Evolutionary conservation across 306 rosid species (phyloP).

Genomic region (Sicyos edulis): DNA sequence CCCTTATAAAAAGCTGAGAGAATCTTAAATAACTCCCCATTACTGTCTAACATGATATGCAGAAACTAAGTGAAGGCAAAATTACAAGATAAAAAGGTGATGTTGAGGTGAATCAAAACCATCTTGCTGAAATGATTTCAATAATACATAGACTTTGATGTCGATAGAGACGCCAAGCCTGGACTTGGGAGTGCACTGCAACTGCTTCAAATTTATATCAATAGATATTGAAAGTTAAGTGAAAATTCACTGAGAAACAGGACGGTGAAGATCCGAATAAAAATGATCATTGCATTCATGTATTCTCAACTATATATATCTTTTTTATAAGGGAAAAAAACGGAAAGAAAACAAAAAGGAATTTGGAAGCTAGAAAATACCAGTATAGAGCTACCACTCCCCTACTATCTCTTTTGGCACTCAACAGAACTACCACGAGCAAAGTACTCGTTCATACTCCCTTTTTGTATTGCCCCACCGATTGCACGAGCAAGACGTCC

Average conservation of each 20-base stretch:
- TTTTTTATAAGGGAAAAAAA: neutral
- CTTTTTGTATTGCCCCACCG: neutral
- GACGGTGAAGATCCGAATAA: conserved; percentile 10
- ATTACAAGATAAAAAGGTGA: neutral
- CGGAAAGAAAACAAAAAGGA: neutral
- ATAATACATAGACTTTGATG: neutral
- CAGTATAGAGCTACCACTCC: conserved; percentile 29
- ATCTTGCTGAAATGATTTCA: neutral
- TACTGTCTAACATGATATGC: neutral
- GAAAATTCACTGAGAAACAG: conserved; percentile 10
- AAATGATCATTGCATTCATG: conserved; percentile 26
- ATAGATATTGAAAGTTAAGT: conserved; percentile 24
- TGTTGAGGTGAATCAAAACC: neutral
- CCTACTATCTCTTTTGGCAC: conserved; percentile 33
- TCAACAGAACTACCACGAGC: conserved; percentile 29
- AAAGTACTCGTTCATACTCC: conserved; percentile 31
- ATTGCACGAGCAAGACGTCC: neutral
- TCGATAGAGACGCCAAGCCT: neutral
- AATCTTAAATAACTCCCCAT: neutral
- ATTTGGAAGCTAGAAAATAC: conserved; percentile 23
- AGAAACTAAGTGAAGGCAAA: neutral
- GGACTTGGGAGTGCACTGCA: conserved; percentile 3
- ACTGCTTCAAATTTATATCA: conserved; percentile 21
- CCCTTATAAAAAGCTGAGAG: neutral
- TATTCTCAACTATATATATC: conserved; percentile 25